Evolutionary conservation across 2,329 filamentous ascomycete species (phyloP), one percentile per base, ranked within the genome.

Genomic region (Penicillium frequentans): DNA sequence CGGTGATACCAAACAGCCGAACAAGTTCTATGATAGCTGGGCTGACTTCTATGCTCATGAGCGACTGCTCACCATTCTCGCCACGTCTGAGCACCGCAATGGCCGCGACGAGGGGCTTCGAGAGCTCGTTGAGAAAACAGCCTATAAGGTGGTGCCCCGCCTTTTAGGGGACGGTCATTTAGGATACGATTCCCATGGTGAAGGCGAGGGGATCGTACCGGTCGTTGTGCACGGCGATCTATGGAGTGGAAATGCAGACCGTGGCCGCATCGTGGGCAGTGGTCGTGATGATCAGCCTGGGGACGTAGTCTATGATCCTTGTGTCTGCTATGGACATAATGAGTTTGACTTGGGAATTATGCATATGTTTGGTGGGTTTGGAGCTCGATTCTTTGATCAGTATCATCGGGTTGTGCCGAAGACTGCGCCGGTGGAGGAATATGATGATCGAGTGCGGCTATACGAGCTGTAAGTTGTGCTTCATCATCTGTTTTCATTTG

Each of bases 271-370:
- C 52, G 79, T 79, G 3, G 75, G 77, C 0, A 75, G 62, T 43
- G 66, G 62, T 26, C 27, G 63, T 6, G 75, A 69, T 27, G 74
- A 81, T 0, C 81, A 78, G 1, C 75, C 81, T 0, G 90, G 93
- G 63, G 88, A 92, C 62, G 85, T 96, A 1, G 85, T 96, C 1
- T 97, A 87, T 69, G 93, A 97, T 70, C 86, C 92, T 0, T 89
- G 88, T 2, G 84, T 86, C 43, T 90, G 89, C 61, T 97, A 96
- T 69, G 91, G 88, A 1, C 93, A 97, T 71, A 89, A 83, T 1
- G 93, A 98, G 78, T 97, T 88, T 73, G 93, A 97, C 64, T 78
- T 96, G 52, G 93, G 93, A 0, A 96, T 96, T 64, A 97, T 97
- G 92, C 85, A 84, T 51, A 96, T 97, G 92, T 98, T 97, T 81